These are phyloP conservation scores for Penicillium freii DNA, from an alignment of 2,329 filamentous ascomycete species.

Conservation along the genomic window DNA sequence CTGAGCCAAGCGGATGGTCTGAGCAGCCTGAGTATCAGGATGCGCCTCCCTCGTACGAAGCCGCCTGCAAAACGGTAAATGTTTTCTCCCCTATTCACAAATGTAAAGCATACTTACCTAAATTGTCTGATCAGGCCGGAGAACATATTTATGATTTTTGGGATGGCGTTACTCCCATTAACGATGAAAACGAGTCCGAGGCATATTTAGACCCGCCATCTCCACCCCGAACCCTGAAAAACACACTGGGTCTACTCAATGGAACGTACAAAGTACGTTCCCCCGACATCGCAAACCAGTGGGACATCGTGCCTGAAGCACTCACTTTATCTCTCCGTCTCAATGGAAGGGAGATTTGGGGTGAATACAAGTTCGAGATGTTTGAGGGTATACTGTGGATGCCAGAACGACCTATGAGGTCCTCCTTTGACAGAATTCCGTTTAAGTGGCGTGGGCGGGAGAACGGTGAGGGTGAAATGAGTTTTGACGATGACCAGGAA, in stretches of 20 bases:
- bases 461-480: not conserved
- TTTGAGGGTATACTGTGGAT: not conserved
- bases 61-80: not conserved
- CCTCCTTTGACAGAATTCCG: not conserved
- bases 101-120: not conserved
- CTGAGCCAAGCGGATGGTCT: not conserved
- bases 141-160: not conserved
- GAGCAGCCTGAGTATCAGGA: not conserved
- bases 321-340: not conserved
- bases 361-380: not conserved
- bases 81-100: not conserved
- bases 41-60: constrained; percentile 2
- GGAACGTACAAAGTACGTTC: not conserved
- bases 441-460: constrained; percentile 2
- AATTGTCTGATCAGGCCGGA: not conserved
- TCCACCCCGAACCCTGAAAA: not conserved
- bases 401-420: not conserved
- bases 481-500: not conserved
- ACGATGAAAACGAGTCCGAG: not conserved
- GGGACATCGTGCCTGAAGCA: not conserved
- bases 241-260: not conserved
- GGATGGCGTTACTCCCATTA: not conserved
- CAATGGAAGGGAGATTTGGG: not conserved
- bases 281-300: not conserved
- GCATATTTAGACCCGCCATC: not conserved